Evolutionary conservation across 176 grass and related monocot genomes (phyloP), one percentile per base, ranked within the genome.

Genomic region (sorghum (Sorghum bicolor)): DNA sequence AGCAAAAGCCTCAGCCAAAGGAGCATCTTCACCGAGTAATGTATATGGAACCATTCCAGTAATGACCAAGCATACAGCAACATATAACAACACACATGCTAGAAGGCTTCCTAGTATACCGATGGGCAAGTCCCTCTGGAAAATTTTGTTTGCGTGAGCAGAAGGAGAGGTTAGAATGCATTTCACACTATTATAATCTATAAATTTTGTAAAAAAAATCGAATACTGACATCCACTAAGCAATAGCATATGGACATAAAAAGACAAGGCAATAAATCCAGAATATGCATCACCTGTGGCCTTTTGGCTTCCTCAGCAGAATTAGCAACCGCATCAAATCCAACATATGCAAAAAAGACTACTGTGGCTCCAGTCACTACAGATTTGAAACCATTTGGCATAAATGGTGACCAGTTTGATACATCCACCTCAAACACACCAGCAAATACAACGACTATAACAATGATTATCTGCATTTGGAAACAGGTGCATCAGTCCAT

Each of bases 321-420:
- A 87, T 99, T 99, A 83, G 96, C 96, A 83, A 99, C 93, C 29
- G 89, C 93, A 87, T 99, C 93, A 72, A 99, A 99, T 86, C 96
- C 96, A 85, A 99, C 91, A 86, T 92, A 99, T 61, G 96, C 91
- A 77, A 99, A 99, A 79, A 99, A 99, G 33, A 96, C 96, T 81
- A 99, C 96, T 12, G 96, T 99, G 31, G 96, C 94, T 74, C 96
- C 96, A 67, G 93, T 99, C 36, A 99, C 87, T 67, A 96, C 85
- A 85, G 87, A 84, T 89, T 96, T 92, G 82, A 94, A 92, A 79
- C 96, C 96, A 89, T 91, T 94, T 45, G 93, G 91, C 85, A 91
- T 91, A 96, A 99, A 99, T 40, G 93, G 96, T 29, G 96, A 92
- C 96, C 96, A 99, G 60, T 99, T 94, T 70, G 96, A 92, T 81